A percentile compares a stretch with the other conserved stretches of the same genome.
These are phyloP conservation scores for Cladophialophora chaetospira DNA, from an alignment of 2,329 filamentous ascomycete genomes.

Conservation along the genomic window DNA sequence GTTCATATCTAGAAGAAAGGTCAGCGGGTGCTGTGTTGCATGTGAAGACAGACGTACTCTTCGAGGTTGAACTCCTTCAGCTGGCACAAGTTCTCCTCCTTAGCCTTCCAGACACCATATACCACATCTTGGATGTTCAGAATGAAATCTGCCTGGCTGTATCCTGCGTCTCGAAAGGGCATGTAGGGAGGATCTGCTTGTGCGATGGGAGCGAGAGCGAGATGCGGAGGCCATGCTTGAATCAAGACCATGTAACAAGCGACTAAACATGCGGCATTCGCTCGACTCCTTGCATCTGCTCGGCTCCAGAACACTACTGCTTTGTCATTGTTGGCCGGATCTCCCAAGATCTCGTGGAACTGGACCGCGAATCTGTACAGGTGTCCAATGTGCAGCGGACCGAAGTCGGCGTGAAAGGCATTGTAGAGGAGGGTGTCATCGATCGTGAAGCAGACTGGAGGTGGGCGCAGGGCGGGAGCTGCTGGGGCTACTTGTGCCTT, in stretches of 20 bases:
- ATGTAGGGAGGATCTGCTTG: slow-evolving; percentile 97
- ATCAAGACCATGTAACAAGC: slow-evolving; percentile 99
- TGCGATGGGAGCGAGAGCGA: slow-evolving; percentile 91
- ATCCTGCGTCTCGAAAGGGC: slow-evolving; percentile 97
- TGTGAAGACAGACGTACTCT: slow-evolving; percentile 57
- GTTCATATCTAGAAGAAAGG: slow-evolving; percentile 68
- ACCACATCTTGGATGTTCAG: slow-evolving; percentile 96
- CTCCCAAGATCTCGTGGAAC: slow-evolving; percentile 91
- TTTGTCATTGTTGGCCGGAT: slow-evolving; percentile 83
- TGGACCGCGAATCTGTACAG: slow-evolving; percentile 94
- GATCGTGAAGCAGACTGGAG: slow-evolving; percentile 91
- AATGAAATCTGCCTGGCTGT: slow-evolving; percentile 96
- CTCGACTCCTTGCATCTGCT: slow-evolving; percentile 84
- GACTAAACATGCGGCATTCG: slow-evolving; percentile 88
- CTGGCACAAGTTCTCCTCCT: slow-evolving; percentile 89
- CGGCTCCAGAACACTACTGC: slow-evolving; percentile 96
- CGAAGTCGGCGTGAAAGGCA: slow-evolving; percentile 97
- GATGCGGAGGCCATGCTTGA: slow-evolving; percentile 94
- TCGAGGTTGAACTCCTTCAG: slow-evolving; percentile 94
- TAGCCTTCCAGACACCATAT: slow-evolving; percentile 98
- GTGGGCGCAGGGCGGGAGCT: slow-evolving; percentile 50
- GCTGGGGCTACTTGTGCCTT: slow-evolving; percentile 63
- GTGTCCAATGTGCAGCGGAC: slow-evolving; percentile 94
- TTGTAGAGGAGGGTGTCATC: slow-evolving; percentile 94
- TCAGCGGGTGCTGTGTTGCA: neutral